phyloP scores from a whole-genome alignment of 352 stramenopile genomes.

The Phytophthora pluvialis region DNA sequence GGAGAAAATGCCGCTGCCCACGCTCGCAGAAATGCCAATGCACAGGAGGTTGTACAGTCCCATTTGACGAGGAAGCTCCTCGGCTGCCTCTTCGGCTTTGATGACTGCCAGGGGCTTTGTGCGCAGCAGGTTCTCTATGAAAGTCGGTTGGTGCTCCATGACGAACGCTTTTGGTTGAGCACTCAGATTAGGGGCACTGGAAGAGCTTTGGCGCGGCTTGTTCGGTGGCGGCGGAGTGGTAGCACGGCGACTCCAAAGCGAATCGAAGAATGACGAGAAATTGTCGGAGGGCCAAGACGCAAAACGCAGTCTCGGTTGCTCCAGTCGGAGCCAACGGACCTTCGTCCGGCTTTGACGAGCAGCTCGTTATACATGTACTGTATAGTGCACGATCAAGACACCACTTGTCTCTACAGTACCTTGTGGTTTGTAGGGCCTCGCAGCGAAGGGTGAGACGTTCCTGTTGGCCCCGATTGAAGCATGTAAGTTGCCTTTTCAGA shows the following conservation, averaged over 20 bases:
- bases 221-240: constrained; percentile 2
- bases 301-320: constrained; percentile 6
- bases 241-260: constrained; percentile 6
- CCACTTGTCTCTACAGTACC: constrained; percentile 27
- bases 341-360: constrained; percentile 25
- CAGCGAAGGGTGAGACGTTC: constrained; percentile 14
- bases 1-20: constrained; percentile 94
- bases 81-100: constrained; percentile 73
- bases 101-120: constrained; percentile 81
- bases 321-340: constrained; percentile 31
- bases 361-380: constrained; percentile 5
- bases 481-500: constrained; percentile 20
- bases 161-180: constrained; percentile 1
- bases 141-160: constrained; percentile 49
- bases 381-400: constrained; percentile 15
- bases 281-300: neutral
- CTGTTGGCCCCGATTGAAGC: constrained; percentile 22
- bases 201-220: constrained; percentile 11
- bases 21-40: constrained; percentile 92
- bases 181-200: neutral
- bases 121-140: constrained; percentile 61
- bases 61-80: constrained; percentile 76
- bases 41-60: constrained; percentile 90
- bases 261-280: constrained; percentile 29
- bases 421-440: constrained; percentile 16